A percentile compares a stretch with the other conserved stretches of the same genome.
Conservation (phyloP, 1,284 basidiomycete genomes). For the Moniliella sp. region DNA sequence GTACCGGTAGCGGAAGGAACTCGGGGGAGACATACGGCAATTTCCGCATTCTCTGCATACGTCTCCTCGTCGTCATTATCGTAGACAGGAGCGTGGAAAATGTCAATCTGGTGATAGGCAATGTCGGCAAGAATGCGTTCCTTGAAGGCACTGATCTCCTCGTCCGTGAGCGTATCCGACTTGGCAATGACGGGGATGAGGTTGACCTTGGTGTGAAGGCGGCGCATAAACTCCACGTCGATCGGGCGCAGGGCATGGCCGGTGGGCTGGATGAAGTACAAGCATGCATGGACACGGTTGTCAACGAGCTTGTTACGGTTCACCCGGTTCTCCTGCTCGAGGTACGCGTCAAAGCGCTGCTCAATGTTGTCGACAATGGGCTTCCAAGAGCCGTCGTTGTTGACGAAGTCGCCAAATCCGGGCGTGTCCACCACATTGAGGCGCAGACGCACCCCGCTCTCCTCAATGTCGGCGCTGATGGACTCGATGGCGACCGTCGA, state of each 20-base stretch:
- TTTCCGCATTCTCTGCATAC: conserved; percentile 24
- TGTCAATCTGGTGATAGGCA: conserved; percentile 29
- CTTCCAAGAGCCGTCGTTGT: conserved; percentile 34
- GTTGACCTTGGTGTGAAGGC: conserved; percentile 29
- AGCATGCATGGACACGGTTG: conserved; percentile 31
- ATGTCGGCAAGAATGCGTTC: conserved; percentile 28
- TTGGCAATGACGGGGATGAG: conserved; percentile 33
- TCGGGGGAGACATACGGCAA: no score
- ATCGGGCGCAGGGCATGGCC: conserved; percentile 28
- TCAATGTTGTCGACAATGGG: conserved; percentile 33
- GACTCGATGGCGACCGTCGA: conserved; percentile 31
- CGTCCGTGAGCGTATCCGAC: conserved; percentile 28
- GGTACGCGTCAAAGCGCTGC: conserved; percentile 28
- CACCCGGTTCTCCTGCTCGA: conserved; percentile 32
- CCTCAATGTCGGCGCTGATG: conserved; percentile 32
- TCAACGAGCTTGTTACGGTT: conserved; percentile 29
- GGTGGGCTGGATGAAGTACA: conserved; percentile 33
- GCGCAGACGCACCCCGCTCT: conserved; percentile 30
- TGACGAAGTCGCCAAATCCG: conserved; percentile 31
- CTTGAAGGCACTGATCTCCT: conserved; percentile 25
- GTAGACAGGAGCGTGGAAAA: conserved; percentile 25
- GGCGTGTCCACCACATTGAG: conserved; percentile 33
- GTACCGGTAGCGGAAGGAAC: no score
- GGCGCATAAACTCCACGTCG: conserved; percentile 32
- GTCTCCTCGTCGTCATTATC: conserved; percentile 30